Base-by-base conservation (phyloP, 2,329 filamentous ascomycete genomes). In the Microsporum audouinii region DNA sequence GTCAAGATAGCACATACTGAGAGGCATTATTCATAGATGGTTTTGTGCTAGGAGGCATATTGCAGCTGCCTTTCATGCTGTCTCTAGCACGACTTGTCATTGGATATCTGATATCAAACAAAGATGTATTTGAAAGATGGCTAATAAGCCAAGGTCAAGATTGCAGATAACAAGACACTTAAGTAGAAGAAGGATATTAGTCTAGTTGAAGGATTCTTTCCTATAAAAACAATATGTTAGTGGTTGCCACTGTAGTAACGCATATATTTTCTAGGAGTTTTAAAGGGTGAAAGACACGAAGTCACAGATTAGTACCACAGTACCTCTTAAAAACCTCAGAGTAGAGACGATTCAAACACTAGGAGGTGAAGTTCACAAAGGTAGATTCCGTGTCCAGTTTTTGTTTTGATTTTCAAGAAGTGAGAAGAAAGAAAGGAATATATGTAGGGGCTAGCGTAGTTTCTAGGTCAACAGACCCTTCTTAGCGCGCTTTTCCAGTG, bases 401-500 rank as follows among this genome's bases (percentile, higher is more conserved):
- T 59, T 51, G 41, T 43, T 41, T 41, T 55, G 51, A 33, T 34
- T 55, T 55, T 17, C 10, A 33, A 58, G n/a, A 58, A 14, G 14
- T 6, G 33, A 31, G 36, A 6, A 57, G 17, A 31, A 31, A 5
- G 33, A 34, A 23, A 10, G 12, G 31, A 34, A 41, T 41, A 45
- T 41, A 27, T 41, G 56, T 41, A 55, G 31, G 51, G 39, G 57
- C 23, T 59, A 59, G 57, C 57, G 57, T 33, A 29, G 31, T 59
- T 59, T 59, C 31, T 47, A 49, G 47, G 17, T 59, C 29, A 59
- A 59, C 57, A 59, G 31, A 58, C 14, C 39, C 29, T 5, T 34
- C 31, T 55, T 41, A 55, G 51, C 33, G 51, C 14, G 10, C n/a
- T 61, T 53, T 31, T 33, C 33, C 33, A 33, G 23, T 33, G 31